phyloP scores from a whole-genome alignment of 345 rosid genomes.

The Pistacia vera region DNA sequence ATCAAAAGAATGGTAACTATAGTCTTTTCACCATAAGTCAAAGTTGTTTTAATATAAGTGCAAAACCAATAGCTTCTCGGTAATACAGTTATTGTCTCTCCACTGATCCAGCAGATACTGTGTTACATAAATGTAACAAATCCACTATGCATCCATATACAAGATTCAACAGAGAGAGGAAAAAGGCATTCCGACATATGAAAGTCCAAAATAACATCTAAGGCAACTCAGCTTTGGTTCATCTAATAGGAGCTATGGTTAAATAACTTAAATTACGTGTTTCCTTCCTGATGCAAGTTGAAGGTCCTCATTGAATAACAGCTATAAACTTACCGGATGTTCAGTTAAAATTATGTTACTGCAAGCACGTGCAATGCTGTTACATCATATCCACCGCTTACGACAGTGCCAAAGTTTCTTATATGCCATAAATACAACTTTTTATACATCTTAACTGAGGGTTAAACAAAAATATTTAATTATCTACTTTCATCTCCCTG shows the following conservation, averaged over 20 bases:
- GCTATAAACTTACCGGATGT: not conserved
- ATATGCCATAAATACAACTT: not conserved
- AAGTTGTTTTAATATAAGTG: not conserved
- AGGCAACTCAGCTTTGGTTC: not conserved
- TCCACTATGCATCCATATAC: not conserved
- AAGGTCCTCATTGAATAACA: not conserved
- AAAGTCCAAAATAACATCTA: not conserved
- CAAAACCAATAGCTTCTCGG: slow-evolving; percentile 4
- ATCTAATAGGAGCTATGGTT: not conserved
- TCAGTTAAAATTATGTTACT: not conserved
- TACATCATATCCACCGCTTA: not conserved
- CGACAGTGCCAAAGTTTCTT: not conserved
- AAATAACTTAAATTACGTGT: not conserved
- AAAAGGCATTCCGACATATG: not conserved
- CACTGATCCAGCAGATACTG: not conserved
- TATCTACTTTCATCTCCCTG: not conserved
- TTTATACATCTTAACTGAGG: not conserved
- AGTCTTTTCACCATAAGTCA: not conserved
- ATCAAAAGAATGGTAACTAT: not conserved
- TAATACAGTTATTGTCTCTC: not conserved
- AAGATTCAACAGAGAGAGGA: not conserved
- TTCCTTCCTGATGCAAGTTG: not conserved
- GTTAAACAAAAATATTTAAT: not conserved
- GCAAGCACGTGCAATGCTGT: not conserved
- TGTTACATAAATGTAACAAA: not conserved